Percentiles rank a stretch among this genome's conserved stretches.
Evolutionary conservation across 139 green algal genomes (phyloP).

Genomic region (Micractinium sp.): DNA sequence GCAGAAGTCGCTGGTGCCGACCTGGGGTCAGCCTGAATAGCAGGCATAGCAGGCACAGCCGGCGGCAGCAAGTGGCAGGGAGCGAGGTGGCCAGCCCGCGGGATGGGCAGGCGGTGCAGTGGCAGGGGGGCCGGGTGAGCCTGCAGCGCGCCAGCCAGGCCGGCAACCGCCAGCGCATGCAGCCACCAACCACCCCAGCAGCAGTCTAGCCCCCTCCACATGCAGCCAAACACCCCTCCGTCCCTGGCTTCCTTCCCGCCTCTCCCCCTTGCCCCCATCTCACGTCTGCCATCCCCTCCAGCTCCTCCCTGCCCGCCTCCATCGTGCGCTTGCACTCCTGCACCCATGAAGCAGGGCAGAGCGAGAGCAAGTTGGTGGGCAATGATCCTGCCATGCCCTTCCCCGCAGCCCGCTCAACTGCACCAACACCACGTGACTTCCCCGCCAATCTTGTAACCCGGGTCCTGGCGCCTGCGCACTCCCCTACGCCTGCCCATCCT

Average conservation of each 20-base stretch:
- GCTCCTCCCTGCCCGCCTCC: slow-evolving; percentile 59
- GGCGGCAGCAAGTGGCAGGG: background rate
- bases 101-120: background rate
- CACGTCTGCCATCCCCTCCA: slow-evolving; percentile 73
- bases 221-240: too few species aligned
- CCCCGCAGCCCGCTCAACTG: background rate
- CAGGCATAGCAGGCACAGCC: too few species aligned
- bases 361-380: background rate
- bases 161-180: background rate
- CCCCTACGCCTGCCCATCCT: too few species aligned
- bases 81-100: background rate
- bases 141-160: background rate
- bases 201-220: too few species aligned
- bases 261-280: too few species aligned
- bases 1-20: too few species aligned
- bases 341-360: slow-evolving; percentile 28
- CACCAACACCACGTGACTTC: too few species aligned
- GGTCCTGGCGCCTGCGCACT: too few species aligned
- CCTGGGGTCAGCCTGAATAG: slow-evolving; percentile 81
- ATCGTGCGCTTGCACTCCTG: slow-evolving; percentile 83
- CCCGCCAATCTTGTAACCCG: too few species aligned
- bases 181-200: too few species aligned
- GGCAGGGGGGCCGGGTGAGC: background rate
- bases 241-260: too few species aligned
- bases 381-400: background rate